These are phyloP conservation scores for Zymoseptoria tritici DNA, from an alignment of 2,329 filamentous ascomycete genomes.

Conservation along the genomic window DNA sequence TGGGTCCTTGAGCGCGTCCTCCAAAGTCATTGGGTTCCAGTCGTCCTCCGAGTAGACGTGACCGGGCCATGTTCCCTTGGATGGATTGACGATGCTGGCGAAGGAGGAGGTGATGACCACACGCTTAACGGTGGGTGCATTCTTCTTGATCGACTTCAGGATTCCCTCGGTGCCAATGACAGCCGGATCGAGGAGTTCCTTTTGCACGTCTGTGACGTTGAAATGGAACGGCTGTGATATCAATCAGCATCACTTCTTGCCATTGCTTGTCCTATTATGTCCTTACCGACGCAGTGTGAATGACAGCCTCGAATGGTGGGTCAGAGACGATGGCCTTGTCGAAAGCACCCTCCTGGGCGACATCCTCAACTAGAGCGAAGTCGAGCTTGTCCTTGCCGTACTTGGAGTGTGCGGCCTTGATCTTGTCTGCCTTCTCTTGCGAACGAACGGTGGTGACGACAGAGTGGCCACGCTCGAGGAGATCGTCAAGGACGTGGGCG, in stretches of 20 bases:
- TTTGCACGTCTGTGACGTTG: conserved; percentile 64
- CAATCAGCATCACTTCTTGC: neutral
- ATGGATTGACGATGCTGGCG: conserved; percentile 53
- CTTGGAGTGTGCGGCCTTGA: conserved; percentile 47
- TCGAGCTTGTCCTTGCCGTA: conserved; percentile 50
- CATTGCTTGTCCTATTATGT: neutral
- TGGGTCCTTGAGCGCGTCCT: conserved; percentile 36
- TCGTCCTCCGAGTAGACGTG: conserved; percentile 48
- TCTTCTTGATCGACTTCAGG: conserved; percentile 53
- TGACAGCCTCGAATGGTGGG: conserved; percentile 62
- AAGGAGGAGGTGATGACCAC: conserved; percentile 67
- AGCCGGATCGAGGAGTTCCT: conserved; percentile 53
- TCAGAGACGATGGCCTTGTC: conserved; percentile 51
- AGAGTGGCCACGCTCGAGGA: conserved; percentile 50
- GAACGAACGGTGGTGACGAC: conserved; percentile 58
- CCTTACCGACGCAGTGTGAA: conserved; percentile 58
- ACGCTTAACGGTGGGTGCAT: conserved; percentile 59
- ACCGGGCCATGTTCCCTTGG: conserved; percentile 43
- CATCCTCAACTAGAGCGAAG: conserved; percentile 64
- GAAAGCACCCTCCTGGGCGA: conserved; percentile 63
- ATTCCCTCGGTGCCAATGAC: conserved; percentile 58
- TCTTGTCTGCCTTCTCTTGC: conserved; percentile 54
- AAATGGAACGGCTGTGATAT: conserved; percentile 55
- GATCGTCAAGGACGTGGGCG: conserved; percentile 54
- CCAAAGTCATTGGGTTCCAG: conserved; percentile 51